Conservation (phyloP, 768 basidiomycete genomes). For the Tulasnella sp. region DNA sequence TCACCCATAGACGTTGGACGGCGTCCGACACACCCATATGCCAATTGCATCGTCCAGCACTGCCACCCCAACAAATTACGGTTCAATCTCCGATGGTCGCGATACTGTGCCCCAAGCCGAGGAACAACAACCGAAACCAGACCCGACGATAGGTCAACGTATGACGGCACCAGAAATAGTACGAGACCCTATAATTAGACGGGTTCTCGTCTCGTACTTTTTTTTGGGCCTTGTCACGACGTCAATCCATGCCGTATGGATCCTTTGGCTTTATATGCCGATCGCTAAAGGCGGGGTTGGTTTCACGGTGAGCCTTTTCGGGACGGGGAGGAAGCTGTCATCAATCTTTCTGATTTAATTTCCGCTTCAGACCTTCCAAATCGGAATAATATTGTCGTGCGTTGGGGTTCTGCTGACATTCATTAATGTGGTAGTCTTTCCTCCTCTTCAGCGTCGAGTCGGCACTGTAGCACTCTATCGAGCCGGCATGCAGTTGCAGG, state of each 20-base stretch:
- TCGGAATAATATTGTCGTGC: slow-evolving; percentile 32
- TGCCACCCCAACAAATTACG: too few relatives aligned
- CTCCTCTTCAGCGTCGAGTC: slow-evolving; percentile 29
- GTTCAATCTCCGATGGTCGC: too few relatives aligned
- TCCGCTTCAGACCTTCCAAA: slow-evolving; percentile 33
- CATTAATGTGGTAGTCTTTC: slow-evolving; percentile 34
- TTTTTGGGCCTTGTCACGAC: slow-evolving; percentile 35
- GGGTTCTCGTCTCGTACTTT: slow-evolving; percentile 33
- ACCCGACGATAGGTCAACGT: not conserved
- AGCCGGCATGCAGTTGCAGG: slow-evolving; percentile 27
- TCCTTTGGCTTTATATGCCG: slow-evolving; percentile 37
- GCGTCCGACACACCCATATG: too few relatives aligned
- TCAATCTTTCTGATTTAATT: not conserved
- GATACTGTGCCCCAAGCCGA: too few relatives aligned
- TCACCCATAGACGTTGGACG: too few relatives aligned
- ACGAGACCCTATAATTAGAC: slow-evolving; percentile 30
- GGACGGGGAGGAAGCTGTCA: not conserved
- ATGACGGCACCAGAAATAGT: slow-evolving; percentile 31
- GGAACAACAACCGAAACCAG: not conserved
- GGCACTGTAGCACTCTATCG: slow-evolving; percentile 32
- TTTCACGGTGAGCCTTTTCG: slow-evolving; percentile 28
- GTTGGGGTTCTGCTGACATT: slow-evolving; percentile 35
- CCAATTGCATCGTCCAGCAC: too few relatives aligned
- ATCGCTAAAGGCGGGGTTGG: slow-evolving; percentile 36
- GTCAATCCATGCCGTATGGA: slow-evolving; percentile 35